A percentile compares a stretch with the other conserved stretches of the same genome.
These are phyloP conservation scores for Linderina pennispora DNA, from an alignment of 192 early-diverging fungal genomes.

Conservation along the genomic window DNA sequence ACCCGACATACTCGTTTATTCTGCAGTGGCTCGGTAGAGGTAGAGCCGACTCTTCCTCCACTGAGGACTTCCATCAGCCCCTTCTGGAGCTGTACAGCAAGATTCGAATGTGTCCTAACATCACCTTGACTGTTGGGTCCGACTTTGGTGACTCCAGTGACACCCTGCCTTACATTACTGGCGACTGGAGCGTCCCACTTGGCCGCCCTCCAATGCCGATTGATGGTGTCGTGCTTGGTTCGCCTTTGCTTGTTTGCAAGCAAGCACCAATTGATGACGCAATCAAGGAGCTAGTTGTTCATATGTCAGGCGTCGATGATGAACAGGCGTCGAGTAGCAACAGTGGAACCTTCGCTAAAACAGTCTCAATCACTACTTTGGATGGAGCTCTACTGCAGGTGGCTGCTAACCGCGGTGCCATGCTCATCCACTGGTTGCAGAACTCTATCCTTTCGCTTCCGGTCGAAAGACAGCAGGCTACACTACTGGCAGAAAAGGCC, in stretches of 20 bases:
- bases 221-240: constrained; percentile 82
- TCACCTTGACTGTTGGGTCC: constrained; percentile 74
- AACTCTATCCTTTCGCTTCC: constrained; percentile 79
- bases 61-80: constrained; percentile 83
- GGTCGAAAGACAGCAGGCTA: constrained; percentile 69
- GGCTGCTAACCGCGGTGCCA: constrained; percentile 78
- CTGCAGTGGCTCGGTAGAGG: constrained; percentile 90
- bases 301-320: constrained; percentile 71
- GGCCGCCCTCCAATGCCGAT: constrained; percentile 88
- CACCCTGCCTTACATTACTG: constrained; percentile 81
- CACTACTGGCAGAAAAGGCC: constrained; percentile 71
- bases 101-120: constrained; percentile 72
- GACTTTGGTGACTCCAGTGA: constrained; percentile 79
- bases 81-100: constrained; percentile 76
- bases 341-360: constrained; percentile 70
- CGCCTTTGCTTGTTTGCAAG: constrained; percentile 84
- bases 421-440: constrained; percentile 81
- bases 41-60: constrained; percentile 84
- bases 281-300: constrained; percentile 75
- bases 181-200: constrained; percentile 73
- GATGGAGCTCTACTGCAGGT: constrained; percentile 89
- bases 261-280: constrained; percentile 64
- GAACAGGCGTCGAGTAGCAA: constrained; percentile 80
- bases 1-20: constrained; percentile 80
- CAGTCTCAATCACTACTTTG: constrained; percentile 81